These are phyloP conservation scores for Mortierella sp. DNA, from an alignment of 371 early-diverging fungal genomes.

Conservation along the genomic window DNA sequence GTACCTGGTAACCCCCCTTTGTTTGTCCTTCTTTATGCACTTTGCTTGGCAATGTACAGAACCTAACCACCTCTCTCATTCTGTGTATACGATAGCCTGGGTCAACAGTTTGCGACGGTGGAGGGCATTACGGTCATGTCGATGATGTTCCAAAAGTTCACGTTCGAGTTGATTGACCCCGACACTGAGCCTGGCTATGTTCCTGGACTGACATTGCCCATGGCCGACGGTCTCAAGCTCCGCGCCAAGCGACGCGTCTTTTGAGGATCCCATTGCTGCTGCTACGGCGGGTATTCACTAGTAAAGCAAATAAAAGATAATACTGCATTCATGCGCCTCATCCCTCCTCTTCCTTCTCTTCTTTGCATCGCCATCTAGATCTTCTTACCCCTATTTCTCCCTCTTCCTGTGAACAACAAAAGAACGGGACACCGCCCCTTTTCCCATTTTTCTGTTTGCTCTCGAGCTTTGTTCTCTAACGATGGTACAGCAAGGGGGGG, in stretches of 20 bases:
- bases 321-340: not conserved
- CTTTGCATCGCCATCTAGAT: too few species aligned
- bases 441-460: too few species aligned
- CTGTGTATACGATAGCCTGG: constrained; percentile 14
- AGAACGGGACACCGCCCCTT: too few species aligned
- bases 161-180: constrained; percentile 59
- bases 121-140: constrained; percentile 65
- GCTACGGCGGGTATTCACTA: too few species aligned
- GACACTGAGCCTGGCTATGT: constrained; percentile 37
- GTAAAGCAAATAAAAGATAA: not conserved
- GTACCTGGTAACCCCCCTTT: constrained; percentile 67
- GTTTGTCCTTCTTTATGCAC: not conserved
- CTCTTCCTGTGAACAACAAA: too few species aligned
- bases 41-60: not conserved
- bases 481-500: too few species aligned
- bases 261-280: not conserved
- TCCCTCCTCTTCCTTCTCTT: not conserved
- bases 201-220: constrained; percentile 40
- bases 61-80: not conserved
- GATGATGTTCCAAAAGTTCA: constrained; percentile 63
- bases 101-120: constrained; percentile 70
- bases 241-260: constrained; percentile 29
- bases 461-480: too few species aligned
- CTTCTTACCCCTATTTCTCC: too few species aligned
- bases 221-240: constrained; percentile 37